Percentiles rank a stretch among this genome's conserved stretches.
Conservation (phyloP, 2,329 filamentous ascomycete species). For the Fusarium incarnatum region DNA sequence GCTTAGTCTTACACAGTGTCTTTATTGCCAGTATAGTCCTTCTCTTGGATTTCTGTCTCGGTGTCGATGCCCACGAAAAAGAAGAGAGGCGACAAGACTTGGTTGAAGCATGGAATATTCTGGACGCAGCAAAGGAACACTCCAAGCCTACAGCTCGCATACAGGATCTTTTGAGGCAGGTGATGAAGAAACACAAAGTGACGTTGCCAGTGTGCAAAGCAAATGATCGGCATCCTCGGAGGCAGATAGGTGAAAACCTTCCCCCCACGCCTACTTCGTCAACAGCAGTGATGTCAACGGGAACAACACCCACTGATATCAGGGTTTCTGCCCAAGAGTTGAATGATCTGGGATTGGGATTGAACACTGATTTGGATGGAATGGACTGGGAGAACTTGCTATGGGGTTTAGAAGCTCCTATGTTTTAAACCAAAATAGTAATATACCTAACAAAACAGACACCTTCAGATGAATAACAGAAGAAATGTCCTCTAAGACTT, state of each 20-base stretch:
- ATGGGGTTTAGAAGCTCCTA: conserved; percentile 51
- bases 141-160: conserved; percentile 48
- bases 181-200: conserved; percentile 50
- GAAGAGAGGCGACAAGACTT: conserved; percentile 45
- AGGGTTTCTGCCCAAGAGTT: conserved; percentile 43
- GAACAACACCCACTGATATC: conserved; percentile 18
- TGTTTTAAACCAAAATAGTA: conserved; percentile 43
- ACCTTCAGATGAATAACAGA: neutral
- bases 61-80: conserved; percentile 39
- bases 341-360: conserved; percentile 46
- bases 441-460: too few relatives aligned
- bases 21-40: conserved; percentile 52
- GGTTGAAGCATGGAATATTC: conserved; percentile 49
- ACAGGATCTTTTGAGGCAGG: conserved; percentile 48
- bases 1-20: conserved; percentile 50
- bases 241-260: conserved; percentile 3
- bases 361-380: conserved; percentile 49
- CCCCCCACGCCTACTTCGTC: conserved; percentile 50
- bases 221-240: neutral
- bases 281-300: conserved; percentile 22
- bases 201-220: conserved; percentile 24
- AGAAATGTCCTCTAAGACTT: neutral
- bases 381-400: conserved; percentile 54
- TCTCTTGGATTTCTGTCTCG: conserved; percentile 50
- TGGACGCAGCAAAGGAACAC: conserved; percentile 48